Base-by-base conservation (phyloP, 257 asterid species). In the Gynochthodes officinalis region DNA sequence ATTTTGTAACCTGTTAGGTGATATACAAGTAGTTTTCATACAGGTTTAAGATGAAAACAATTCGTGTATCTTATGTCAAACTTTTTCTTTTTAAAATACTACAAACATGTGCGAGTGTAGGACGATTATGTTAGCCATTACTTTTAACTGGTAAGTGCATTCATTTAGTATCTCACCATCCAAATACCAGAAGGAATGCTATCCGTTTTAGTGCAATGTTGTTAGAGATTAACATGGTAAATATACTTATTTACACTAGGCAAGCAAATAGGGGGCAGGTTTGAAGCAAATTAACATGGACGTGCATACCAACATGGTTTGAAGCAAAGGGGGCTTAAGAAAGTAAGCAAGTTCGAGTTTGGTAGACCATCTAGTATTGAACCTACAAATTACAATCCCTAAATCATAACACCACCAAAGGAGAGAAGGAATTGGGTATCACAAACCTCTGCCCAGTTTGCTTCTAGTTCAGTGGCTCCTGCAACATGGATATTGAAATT, bases 381-480 rank as follows among this genome's bases (percentile, higher is more conserved):
- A 62, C 28, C 43, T 33, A 2, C 14, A 11, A 27, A 32, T 33
- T 32, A 6, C 67, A 27, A 33, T 61, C 4, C 27, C 23, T 32
- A 4, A 37, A 33, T 35, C 6, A 32, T 60, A 32, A 16, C 21
- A 39, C 12, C 11, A 37, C 18, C 18, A 46, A 67, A 42, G 15
- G n/a, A 21, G 23, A 64, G 9, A 11, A 44, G 2, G 13, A 11
- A 60, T 60, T 7, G 28, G 64, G 64, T 15, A 15, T 27, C 48
- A 64, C 76, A 75, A 72, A 90, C 98, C 97, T 90, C 98, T 64
- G 90, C 92, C 98, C 97, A 93, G 67, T 60, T 69, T 43, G 97
- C 93, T 66, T 90, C 96, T 93, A 93, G 75, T 80, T 88, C 96
- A 75, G 89, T 84, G 75, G 98, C 97, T 66, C 97, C 97, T 90